Evolutionary conservation across 768 basidiomycete species (phyloP).

Genomic region (Clathrus columnatus): DNA sequence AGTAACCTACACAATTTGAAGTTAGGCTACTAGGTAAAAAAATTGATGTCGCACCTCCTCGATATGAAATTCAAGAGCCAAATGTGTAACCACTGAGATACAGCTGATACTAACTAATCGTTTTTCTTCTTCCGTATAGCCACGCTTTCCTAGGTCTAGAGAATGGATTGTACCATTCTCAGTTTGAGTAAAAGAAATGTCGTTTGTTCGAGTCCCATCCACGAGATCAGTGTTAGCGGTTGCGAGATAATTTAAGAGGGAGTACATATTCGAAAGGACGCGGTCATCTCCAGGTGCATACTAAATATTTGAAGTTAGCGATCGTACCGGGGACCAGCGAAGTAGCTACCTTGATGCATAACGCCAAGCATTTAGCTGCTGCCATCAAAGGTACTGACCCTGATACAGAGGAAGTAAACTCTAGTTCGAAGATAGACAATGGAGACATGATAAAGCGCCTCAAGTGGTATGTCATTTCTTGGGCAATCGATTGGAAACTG

Average conservation of each 20-base stretch:
- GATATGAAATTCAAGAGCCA: slow-evolving; percentile 78
- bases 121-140: slow-evolving; percentile 76
- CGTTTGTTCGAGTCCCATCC: slow-evolving; percentile 50
- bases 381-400: slow-evolving; percentile 73
- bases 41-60: slow-evolving; percentile 53
- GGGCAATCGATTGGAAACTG: slow-evolving; percentile 77
- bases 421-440: slow-evolving; percentile 78
- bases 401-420: slow-evolving; percentile 63
- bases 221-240: slow-evolving; percentile 53
- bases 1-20: slow-evolving; percentile 46
- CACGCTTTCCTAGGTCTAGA: slow-evolving; percentile 53
- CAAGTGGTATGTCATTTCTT: slow-evolving; percentile 65
- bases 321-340: background rate
- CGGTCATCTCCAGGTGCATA: slow-evolving; percentile 75
- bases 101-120: slow-evolving; percentile 81
- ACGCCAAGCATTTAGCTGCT: slow-evolving; percentile 82
- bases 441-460: slow-evolving; percentile 86
- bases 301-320: background rate
- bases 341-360: slow-evolving; percentile 69
- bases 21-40: background rate
- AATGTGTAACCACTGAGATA: slow-evolving; percentile 80
- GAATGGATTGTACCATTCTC: slow-evolving; percentile 48
- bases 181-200: slow-evolving; percentile 22
- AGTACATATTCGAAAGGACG: slow-evolving; percentile 93
- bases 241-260: slow-evolving; percentile 85